Conservation (phyloP, 2,329 filamentous ascomycete species). For the Fusarium paranaense region DNA sequence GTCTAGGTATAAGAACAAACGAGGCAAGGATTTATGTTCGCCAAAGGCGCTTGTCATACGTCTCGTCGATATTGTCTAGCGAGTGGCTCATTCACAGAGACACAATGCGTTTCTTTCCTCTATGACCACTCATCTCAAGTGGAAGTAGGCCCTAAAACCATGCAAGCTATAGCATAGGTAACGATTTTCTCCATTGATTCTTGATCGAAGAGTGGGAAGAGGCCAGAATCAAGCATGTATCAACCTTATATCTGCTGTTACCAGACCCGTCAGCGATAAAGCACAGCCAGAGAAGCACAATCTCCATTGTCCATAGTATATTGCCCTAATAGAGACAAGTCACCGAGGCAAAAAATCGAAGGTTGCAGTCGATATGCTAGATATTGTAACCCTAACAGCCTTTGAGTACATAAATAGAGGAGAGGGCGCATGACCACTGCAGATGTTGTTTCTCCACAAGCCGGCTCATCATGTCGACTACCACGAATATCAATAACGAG, state of each 20-base stretch:
- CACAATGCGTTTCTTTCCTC: background rate
- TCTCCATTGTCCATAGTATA: background rate
- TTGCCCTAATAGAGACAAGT: background rate
- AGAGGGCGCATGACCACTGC: background rate
- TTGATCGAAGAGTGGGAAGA: background rate
- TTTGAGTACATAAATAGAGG: background rate
- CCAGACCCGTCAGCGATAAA: background rate
- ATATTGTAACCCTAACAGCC: background rate
- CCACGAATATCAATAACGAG: background rate
- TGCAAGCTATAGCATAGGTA: background rate
- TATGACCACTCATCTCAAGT: background rate
- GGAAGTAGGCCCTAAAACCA: background rate
- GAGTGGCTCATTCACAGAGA: background rate
- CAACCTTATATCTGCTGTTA: background rate
- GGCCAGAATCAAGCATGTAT: background rate
- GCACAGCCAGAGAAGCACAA: background rate
- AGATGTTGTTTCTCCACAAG: background rate
- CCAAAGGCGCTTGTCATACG: background rate
- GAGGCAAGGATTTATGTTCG: background rate
- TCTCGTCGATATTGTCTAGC: background rate
- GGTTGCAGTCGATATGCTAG: background rate
- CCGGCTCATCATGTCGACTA: background rate
- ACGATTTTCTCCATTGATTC: background rate
- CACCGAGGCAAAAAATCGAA: background rate
- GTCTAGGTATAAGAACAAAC: background rate